phyloP scores from a whole-genome alignment of 768 basidiomycete species.

The Flagelloscypha sp. region DNA sequence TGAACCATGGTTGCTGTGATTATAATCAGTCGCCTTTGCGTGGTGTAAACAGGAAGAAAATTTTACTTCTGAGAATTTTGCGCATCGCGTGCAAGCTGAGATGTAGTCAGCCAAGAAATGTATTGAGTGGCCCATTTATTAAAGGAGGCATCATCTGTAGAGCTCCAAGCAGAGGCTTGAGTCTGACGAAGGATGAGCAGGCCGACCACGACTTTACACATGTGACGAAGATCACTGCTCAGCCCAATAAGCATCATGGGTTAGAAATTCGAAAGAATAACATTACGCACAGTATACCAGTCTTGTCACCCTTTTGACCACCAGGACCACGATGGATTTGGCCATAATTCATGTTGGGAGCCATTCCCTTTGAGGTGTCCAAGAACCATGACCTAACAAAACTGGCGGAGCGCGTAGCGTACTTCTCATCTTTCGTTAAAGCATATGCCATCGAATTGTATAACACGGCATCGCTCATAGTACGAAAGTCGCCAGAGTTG shows the following conservation, averaged over 20 bases:
- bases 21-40: background rate
- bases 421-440: background rate
- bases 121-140: background rate
- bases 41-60: background rate
- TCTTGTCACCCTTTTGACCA: background rate
- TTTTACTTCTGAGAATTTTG: background rate
- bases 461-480: background rate
- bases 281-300: background rate
- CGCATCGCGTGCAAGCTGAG: background rate
- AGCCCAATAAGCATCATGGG: background rate
- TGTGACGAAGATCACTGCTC: background rate
- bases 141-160: background rate
- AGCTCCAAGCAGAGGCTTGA: background rate
- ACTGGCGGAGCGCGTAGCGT: background rate
- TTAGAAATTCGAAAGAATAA: background rate
- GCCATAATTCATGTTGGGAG: slow-evolving; percentile 1
- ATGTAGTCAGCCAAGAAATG: background rate
- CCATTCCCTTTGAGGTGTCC: background rate
- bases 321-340: slow-evolving; percentile 1
- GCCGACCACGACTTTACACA: background rate
- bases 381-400: background rate
- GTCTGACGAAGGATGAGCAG: background rate
- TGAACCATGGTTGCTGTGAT: background rate
- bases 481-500: background rate
- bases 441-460: background rate